Evolutionary conservation across 2,329 filamentous ascomycete species (phyloP), one percentile per base, ranked within the genome.

Genomic region (Colletotrichum navitas): DNA sequence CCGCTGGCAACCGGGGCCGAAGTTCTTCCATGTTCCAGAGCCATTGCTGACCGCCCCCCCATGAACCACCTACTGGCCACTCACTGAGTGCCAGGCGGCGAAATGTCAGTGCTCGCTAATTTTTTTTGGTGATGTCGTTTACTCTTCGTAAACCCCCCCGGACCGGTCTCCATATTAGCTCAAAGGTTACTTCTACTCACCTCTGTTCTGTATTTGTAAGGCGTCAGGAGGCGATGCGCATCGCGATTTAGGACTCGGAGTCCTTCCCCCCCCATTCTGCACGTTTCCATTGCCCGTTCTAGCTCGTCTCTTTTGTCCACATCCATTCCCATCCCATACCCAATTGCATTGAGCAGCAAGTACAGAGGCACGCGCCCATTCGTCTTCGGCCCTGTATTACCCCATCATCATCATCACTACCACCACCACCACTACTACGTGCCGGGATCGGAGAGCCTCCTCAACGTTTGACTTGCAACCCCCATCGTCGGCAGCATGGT

Each of bases 401-500:
- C 47, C 60, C 11, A 52, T 18, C 47, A 16, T 43, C 49, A 52
- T 16, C 45, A 24, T 51, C 61, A 65, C 6, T 18, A 45, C 8
- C 62, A 70, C 61, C 62, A 62, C 14, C 4, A 47, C 39, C 29
- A 41, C 68, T 43, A 66, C 62, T 58, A 66, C 67, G 56, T 66
- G 68, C 56, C 43, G 58, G 29, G 56, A 63, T 45, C 63, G 58
- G 61, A 66, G 61, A 66, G 61, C 56, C 54, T 63, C 59, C 41
- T 51, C 47, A 43, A 43, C 45, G 62, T 43, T 45, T 62, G 36
- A 55, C 54, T 58, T 32, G 47, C 47, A 54, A 61, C 32, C 39
- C 41, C 41, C 24, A 43, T 29, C 24, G 59, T 43, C 49, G 49
- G 43, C 67, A 76, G 72, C 77, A 84, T 84, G 82, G 83, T 84